A percentile compares a stretch with the other conserved stretches of the same genome.
These are phyloP conservation scores for Euphorbia peplus DNA, from an alignment of 345 rosid species.

Conservation along the genomic window DNA sequence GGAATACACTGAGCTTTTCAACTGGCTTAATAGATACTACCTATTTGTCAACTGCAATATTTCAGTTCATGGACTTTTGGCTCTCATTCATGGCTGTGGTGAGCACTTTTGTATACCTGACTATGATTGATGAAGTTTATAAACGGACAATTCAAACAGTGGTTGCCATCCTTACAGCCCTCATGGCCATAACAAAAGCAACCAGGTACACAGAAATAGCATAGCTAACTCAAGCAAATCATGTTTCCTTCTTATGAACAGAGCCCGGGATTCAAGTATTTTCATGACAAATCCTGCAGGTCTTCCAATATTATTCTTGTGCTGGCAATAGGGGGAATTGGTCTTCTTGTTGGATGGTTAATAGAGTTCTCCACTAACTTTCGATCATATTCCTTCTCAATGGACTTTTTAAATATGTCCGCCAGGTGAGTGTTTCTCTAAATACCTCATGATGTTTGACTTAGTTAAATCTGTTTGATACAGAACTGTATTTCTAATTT, in stretches of 20 bases:
- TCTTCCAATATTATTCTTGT: slow-evolving; percentile 79
- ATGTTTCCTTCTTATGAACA: slow-evolving; percentile 4
- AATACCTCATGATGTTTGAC: neutral
- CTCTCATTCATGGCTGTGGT: slow-evolving; percentile 98
- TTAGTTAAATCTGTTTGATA: neutral
- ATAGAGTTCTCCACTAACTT: slow-evolving; percentile 63
- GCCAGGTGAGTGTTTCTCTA: slow-evolving; percentile 41
- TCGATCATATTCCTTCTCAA: slow-evolving; percentile 51
- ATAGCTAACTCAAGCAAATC: slow-evolving; percentile 19
- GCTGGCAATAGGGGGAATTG: slow-evolving; percentile 69
- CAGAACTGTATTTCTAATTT: neutral
- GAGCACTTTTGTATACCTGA: slow-evolving; percentile 77
- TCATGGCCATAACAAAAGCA: slow-evolving; percentile 88
- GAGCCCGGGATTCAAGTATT: neutral
- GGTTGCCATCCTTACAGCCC: slow-evolving; percentile 85
- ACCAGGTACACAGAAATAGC: slow-evolving; percentile 55
- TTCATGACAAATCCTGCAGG: slow-evolving; percentile 38
- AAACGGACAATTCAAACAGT: slow-evolving; percentile 79
- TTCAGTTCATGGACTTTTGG: slow-evolving; percentile 99
- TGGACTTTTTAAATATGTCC: slow-evolving; percentile 36
- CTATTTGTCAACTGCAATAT: slow-evolving; percentile 21
- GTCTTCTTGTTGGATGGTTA: slow-evolving; percentile 73
- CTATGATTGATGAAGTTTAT: slow-evolving; percentile 63
- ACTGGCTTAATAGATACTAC: slow-evolving; percentile 20
- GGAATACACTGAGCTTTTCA: neutral